Evolutionary conservation across 768 basidiomycete species (phyloP), one percentile per base, ranked within the genome.

Genomic region (Dendrothele bispora): DNA sequence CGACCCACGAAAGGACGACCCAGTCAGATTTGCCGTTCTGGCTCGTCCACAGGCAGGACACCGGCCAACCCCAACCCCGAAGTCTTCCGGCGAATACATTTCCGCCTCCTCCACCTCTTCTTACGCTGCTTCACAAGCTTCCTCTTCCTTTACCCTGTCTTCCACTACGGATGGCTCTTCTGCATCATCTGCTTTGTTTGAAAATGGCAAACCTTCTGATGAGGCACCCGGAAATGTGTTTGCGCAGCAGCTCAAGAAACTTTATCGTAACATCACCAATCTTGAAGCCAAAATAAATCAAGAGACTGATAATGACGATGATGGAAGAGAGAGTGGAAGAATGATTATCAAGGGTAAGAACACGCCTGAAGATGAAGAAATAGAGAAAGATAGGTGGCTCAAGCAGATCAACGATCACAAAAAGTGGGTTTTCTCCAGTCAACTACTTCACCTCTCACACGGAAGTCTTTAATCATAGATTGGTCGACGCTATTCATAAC

Each of bases 1-100:
- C 49, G 93, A 98, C 61, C 91, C 89, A 50, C 78, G 89, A 30
- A 84, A 91, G 58, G 90, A 98, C 63, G 91, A 98, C 63, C 92
- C 97, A 0, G 80, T 93, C 26, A 80, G 87, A 10, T 98, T 98
- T 66, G 72, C 81, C 30, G 78, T 84, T 27, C 75, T 82, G 28
- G 70, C 80, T 4, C 78, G 83, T 34, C 77, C 84, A 38, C 51
- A 61, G 49, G 56, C 59, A 7, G 41, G 60, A 57, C 42, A 61
- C 32, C 77, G 77, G 5, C 73, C 77, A 1, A 55, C 71, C 0
- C 79, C 81, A 6, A 72, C 77, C n/a, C 74, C 80, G 21, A 83
- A 83, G 55, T 73, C 77, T 8, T 83, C 85, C 1, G 81, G 73
- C 22, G 88, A 90, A 57, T 82, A 84, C 48, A 70, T 88, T 21